Conservation (phyloP, 1,139 yeast species). For the Suhomyces yuchorum region DNA sequence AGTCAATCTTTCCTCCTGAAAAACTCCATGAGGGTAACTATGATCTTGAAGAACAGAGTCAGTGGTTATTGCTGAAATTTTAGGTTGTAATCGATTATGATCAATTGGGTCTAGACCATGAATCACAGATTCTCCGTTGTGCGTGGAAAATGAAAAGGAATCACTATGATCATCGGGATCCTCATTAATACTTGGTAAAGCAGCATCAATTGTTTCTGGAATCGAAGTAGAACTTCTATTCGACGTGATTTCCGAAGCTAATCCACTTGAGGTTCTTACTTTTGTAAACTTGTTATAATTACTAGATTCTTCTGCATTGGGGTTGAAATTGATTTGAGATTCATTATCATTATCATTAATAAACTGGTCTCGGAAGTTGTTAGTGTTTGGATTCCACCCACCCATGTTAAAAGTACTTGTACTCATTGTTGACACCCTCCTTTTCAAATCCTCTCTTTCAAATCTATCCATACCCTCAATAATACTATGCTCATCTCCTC, state of each 20-base stretch:
- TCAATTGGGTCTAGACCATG: neutral
- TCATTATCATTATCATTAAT: conserved; percentile 50
- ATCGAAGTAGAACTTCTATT: conserved; percentile 35
- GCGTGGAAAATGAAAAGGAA: conserved; percentile 10
- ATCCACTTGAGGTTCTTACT: conserved; percentile 26
- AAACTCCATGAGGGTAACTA: conserved; percentile 21
- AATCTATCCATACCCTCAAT: conserved; percentile 14
- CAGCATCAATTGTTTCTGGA: conserved; percentile 48
- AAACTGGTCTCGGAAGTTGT: conserved; percentile 51
- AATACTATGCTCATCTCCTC: conserved; percentile 15
- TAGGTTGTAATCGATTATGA: conserved; percentile 4
- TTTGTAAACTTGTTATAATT: conserved; percentile 41
- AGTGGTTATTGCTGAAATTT: conserved; percentile 9
- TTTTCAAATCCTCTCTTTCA: conserved; percentile 9
- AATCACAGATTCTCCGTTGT: conserved; percentile 7
- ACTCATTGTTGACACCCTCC: conserved; percentile 43
- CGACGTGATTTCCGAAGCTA: conserved; percentile 27
- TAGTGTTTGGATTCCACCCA: conserved; percentile 55
- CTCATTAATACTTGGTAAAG: conserved; percentile 42
- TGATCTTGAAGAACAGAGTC: conserved; percentile 39
- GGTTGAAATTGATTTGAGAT: conserved; percentile 38
- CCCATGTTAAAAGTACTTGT: conserved; percentile 49
- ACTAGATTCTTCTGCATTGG: conserved; percentile 26
- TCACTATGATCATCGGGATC: conserved; percentile 31
- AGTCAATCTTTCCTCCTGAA: conserved; percentile 36